Percentiles rank a stretch among this genome's conserved stretches.
phyloP scores from a whole-genome alignment of 306 rosid genomes.

The Dryas alaskensis region DNA sequence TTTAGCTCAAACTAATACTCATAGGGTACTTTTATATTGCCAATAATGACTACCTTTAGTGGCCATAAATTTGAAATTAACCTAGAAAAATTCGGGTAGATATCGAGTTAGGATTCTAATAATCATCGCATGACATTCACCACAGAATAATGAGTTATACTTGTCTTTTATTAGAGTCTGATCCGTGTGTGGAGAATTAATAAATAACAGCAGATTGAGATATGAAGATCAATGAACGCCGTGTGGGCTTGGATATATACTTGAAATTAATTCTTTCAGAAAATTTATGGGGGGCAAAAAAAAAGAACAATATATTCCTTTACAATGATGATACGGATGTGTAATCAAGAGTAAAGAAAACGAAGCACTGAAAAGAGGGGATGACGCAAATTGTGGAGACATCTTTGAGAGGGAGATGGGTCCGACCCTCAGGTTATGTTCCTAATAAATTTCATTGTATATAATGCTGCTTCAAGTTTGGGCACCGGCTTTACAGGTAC shows the following conservation, averaged over 20 bases:
- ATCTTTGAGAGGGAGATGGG: conserved; percentile 50
- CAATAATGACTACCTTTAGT: background rate
- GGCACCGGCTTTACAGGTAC: conserved; percentile 25
- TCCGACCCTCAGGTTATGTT: conserved; percentile 40
- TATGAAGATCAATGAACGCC: too few species aligned
- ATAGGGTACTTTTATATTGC: background rate
- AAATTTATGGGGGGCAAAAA: background rate
- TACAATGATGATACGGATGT: conserved; percentile 21
- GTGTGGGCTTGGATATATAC: too few species aligned
- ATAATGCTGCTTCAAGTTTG: conserved; percentile 39
- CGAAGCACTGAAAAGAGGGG: conserved; percentile 43
- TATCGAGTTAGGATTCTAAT: background rate
- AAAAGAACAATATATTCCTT: background rate
- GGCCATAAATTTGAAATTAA: background rate
- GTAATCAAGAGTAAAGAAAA: conserved; percentile 26
- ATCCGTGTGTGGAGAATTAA: too few species aligned
- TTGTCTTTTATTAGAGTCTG: too few species aligned
- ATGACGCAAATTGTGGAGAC: conserved; percentile 44
- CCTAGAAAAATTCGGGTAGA: background rate
- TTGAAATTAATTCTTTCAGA: background rate
- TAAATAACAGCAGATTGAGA: too few species aligned
- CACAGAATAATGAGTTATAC: too few species aligned
- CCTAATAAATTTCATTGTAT: conserved; percentile 21
- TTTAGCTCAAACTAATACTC: background rate
- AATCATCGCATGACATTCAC: too few species aligned